phyloP scores from a whole-genome alignment of 106 monocot species.

The Apostasia shenzhenica region DNA sequence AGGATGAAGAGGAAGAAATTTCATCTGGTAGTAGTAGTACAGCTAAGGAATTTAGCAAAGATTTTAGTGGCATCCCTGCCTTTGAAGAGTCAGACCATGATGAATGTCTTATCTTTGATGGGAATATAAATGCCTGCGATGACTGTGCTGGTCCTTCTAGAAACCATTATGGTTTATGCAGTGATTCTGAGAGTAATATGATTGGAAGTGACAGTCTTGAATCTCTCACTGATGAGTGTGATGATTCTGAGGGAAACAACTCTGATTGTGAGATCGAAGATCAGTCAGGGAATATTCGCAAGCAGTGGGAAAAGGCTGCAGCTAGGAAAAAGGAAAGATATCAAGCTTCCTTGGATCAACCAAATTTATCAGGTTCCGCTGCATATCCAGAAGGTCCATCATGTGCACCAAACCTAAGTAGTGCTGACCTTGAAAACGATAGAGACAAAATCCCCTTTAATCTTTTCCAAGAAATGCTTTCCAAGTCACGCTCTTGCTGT shows the following conservation, averaged over 20 bases:
- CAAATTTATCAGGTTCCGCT: slow-evolving; percentile 23
- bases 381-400: slow-evolving; percentile 15
- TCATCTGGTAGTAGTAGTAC: slow-evolving; percentile 4
- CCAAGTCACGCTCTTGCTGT: not conserved
- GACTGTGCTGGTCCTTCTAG: slow-evolving; percentile 21
- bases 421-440: slow-evolving; percentile 1
- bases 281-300: slow-evolving; percentile 52
- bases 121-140: not conserved
- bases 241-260: slow-evolving; percentile 27
- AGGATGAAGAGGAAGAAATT: slow-evolving; percentile 55
- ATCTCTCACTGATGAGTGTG: slow-evolving; percentile 6
- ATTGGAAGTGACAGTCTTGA: slow-evolving; percentile 22
- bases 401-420: slow-evolving; percentile 5
- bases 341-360: slow-evolving; percentile 14
- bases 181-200: slow-evolving; percentile 12
- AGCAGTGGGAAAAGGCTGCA: slow-evolving; percentile 86
- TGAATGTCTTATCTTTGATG: slow-evolving; percentile 19
- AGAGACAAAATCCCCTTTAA: slow-evolving; percentile 1
- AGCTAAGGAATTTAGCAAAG: slow-evolving; percentile 6
- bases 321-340: slow-evolving; percentile 25
- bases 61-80: not conserved
- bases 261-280: slow-evolving; percentile 92
- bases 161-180: slow-evolving; percentile 41
- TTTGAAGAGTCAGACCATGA: slow-evolving; percentile 18
- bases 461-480: slow-evolving; percentile 11